Base-by-base conservation (phyloP, 1,139 yeast genomes). In the Candida buenavistaensis region DNA sequence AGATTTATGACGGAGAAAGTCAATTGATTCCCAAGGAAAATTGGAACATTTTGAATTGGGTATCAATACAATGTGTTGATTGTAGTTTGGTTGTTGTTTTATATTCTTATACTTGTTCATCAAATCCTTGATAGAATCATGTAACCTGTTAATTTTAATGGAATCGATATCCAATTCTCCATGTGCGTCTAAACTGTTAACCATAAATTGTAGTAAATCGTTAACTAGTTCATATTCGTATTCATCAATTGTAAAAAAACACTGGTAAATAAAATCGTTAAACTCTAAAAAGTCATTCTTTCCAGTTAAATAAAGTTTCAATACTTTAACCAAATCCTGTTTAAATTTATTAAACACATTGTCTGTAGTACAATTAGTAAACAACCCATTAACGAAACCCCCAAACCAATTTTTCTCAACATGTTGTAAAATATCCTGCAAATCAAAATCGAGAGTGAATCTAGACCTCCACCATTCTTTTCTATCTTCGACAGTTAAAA, bases 1-100 rank as follows among this genome's bases (percentile, higher is more conserved):
- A n/a, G 95, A 79, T 28, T 60, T 62, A 0, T 53, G 51, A 31
- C 74, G 57, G 38, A 90, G 55, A 30, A 73, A 67, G 0, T 79
- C 72, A 23, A 90, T 55, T 0, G 89, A 81, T 52, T 92, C 98
- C 97, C 97, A 92, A 0, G 97, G 97, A 30, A 92, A 68, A 17
- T 63, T 59, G 9, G 77, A 75, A 46, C 94, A 81, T 6, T 64
- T 62, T 28, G 80, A 69, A 31, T 89, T 82, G 3, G 88, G 76
- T 7, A 92, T 64, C 33, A 92, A 61, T 2, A 90, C 78, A 2
- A 82, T 64, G 54, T 89, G 97, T 3, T 64, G 64, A 9, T 19
- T 28, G 22, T 6, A 4, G 22, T 6, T 22, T 8, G 11, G 6
- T n/a, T 6, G 11, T 22, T 22, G 22, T 30, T 45, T 44, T 24